Conservation (phyloP, 805 yeast genomes). For the baker's yeast (Saccharomyces cerevisiae) region DNA sequence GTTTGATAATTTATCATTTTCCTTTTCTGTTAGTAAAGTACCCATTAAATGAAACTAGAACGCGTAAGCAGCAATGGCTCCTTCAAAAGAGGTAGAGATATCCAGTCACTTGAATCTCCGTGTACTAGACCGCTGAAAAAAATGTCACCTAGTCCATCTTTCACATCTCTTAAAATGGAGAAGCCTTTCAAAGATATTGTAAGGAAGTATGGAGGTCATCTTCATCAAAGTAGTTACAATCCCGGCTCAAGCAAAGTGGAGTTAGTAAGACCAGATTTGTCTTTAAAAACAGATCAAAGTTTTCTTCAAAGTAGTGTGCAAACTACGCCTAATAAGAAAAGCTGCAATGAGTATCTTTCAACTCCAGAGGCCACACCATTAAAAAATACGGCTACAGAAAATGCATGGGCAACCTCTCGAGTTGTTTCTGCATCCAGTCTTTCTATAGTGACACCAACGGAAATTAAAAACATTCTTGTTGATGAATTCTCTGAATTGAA, state of each 20-base stretch:
- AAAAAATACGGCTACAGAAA: neutral
- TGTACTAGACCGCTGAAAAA: slow-evolving; percentile 8
- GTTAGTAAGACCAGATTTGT: neutral
- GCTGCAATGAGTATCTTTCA: neutral
- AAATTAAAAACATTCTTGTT: neutral
- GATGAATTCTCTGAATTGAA: slow-evolving; percentile 8
- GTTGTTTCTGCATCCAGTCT: slow-evolving; percentile 6
- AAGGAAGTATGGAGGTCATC: neutral
- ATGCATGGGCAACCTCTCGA: slow-evolving; percentile 4
- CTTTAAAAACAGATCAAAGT: neutral
- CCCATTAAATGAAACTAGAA: slow-evolving; percentile 7
- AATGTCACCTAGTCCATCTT: slow-evolving; percentile 2
- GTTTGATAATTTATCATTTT: neutral
- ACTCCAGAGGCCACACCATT: slow-evolving; percentile 4
- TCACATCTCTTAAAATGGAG: neutral
- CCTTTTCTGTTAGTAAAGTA: neutral
- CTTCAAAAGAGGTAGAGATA: slow-evolving; percentile 14
- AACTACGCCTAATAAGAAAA: neutral
- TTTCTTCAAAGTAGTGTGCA: neutral
- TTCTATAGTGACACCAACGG: slow-evolving; percentile 5
- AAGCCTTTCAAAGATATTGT: slow-evolving; percentile 6
- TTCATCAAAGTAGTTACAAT: neutral
- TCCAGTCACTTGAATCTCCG: slow-evolving; percentile 6
- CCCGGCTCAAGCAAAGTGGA: neutral
- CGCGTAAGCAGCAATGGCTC: slow-evolving; percentile 6